Conservation (phyloP, 148 eudicot genomes). For the Chenopodium quinoa region DNA sequence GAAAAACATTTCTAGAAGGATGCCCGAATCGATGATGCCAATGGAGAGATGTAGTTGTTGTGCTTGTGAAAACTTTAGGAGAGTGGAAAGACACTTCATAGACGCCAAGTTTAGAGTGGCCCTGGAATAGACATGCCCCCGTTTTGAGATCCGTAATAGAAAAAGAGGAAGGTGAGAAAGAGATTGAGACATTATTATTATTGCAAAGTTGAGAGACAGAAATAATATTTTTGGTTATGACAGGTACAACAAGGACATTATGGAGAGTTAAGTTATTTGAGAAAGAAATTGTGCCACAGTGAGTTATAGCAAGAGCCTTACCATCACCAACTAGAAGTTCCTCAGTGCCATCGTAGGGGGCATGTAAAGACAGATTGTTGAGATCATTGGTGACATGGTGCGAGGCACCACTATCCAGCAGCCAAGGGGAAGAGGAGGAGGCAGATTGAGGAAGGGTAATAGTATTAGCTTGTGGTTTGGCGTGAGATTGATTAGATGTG, state of each 20-base stretch:
- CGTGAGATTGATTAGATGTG: background rate
- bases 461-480: background rate
- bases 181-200: background rate
- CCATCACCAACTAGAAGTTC: background rate
- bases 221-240: background rate
- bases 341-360: background rate
- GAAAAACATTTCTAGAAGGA: background rate
- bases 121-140: background rate
- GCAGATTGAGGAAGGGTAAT: background rate
- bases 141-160: constrained; percentile 15
- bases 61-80: background rate
- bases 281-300: background rate
- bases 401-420: background rate
- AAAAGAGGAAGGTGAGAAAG: background rate
- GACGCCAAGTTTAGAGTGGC: background rate
- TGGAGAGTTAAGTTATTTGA: no score
- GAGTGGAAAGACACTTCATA: background rate
- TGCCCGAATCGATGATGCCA: constrained; percentile 13
- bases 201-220: background rate
- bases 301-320: background rate
- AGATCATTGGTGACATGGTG: constrained; percentile 5
- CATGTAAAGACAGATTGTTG: background rate
- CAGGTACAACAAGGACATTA: background rate
- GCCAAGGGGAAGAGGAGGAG: background rate
- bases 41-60: background rate